Percentiles rank a stretch among this genome's conserved stretches.
These are phyloP conservation scores for Anastatica hierochuntica DNA, from an alignment of 345 rosid genomes.

Conservation along the genomic window DNA sequence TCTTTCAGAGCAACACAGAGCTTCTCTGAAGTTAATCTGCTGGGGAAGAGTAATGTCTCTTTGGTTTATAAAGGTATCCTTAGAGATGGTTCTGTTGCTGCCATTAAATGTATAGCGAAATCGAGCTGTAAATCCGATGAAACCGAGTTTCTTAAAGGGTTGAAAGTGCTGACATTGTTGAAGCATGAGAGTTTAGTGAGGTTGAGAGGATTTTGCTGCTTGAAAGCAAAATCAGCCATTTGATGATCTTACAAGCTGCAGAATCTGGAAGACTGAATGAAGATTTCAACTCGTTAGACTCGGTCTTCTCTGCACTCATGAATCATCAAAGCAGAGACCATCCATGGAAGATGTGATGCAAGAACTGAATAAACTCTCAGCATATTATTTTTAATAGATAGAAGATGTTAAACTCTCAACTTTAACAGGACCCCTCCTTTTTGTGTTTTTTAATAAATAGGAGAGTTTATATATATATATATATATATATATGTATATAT, in stretches of 20 bases:
- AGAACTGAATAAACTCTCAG: constrained; percentile 35
- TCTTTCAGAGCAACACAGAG: constrained; percentile 88
- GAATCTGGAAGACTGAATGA: constrained; percentile 38
- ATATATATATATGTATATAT: too few relatives aligned
- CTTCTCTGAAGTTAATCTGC: constrained; percentile 64
- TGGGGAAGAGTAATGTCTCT: constrained; percentile 66
- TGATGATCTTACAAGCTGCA: constrained; percentile 34
- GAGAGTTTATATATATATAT: too few relatives aligned
- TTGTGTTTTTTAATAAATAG: too few relatives aligned
- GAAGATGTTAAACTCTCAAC: too few relatives aligned
- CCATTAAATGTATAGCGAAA: constrained; percentile 66
- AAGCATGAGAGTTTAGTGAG: constrained; percentile 73
- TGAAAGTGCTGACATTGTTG: constrained; percentile 56
- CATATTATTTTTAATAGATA: too few relatives aligned
- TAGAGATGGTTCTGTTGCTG: constrained; percentile 75
- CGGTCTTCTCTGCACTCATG: constrained; percentile 64
- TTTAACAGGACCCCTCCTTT: too few relatives aligned
- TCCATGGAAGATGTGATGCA: constrained; percentile 52
- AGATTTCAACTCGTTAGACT: constrained; percentile 46
- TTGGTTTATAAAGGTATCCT: constrained; percentile 64
- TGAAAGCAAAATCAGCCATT: constrained; percentile 41
- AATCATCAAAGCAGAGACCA: constrained; percentile 65
- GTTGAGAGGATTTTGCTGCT: constrained; percentile 89
- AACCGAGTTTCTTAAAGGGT: constrained; percentile 66
- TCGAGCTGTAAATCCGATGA: constrained; percentile 82